phyloP scores from a whole-genome alignment of 441 rosid species.

The Geranium incanum region DNA sequence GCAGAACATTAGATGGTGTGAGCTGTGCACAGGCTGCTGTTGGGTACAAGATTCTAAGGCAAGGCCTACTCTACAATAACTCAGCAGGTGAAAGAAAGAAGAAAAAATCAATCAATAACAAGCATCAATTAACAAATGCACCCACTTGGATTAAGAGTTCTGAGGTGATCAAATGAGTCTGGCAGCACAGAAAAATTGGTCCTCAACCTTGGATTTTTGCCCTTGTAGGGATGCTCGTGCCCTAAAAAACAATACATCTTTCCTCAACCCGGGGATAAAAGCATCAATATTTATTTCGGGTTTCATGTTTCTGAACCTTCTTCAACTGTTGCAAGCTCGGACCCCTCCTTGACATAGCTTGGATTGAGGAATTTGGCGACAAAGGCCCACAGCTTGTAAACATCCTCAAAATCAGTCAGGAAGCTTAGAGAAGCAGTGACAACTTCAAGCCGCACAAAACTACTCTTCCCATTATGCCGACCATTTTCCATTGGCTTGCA shows the following conservation, averaged over 20 bases:
- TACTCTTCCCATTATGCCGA: constrained; percentile 47
- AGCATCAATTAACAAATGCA: not conserved
- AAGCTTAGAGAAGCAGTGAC: constrained; percentile 92
- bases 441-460: constrained; percentile 70
- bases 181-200: not conserved
- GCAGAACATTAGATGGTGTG: not conserved
- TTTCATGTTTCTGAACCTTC: constrained; percentile 54
- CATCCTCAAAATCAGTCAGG: constrained; percentile 90
- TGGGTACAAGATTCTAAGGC: constrained; percentile 5
- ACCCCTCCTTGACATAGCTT: constrained; percentile 50
- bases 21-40: constrained; percentile 9
- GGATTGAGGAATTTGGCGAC: constrained; percentile 82
- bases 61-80: constrained; percentile 7
- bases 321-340: constrained; percentile 57
- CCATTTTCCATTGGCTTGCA: constrained; percentile 64
- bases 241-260: not conserved
- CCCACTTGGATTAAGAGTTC: constrained; percentile 1
- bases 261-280: not conserved
- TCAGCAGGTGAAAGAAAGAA: not conserved
- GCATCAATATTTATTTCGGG: not conserved
- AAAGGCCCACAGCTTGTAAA: constrained; percentile 82
- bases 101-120: not conserved
- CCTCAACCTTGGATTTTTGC: no score
- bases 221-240: not conserved
- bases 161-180: not conserved